Evolutionary conservation across 2,329 filamentous ascomycete species (phyloP), one percentile per base, ranked within the genome.

Genomic region (Penicillium sp.): DNA sequence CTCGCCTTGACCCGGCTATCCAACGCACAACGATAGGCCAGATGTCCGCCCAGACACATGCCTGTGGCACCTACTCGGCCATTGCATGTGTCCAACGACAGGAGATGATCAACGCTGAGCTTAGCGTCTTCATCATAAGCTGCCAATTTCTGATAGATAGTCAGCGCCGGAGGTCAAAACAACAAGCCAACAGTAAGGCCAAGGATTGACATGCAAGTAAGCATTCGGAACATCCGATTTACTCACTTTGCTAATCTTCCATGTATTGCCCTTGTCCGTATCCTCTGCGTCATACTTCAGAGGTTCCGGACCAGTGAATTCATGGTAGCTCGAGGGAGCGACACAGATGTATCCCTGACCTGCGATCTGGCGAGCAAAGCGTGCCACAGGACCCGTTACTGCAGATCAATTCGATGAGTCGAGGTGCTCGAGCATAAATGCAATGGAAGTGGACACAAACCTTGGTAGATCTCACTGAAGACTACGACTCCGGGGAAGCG

Each of bases 381-480:
- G 84, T 52, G 86, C 81, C 22, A 96, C 91, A 1, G 91, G 91
- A 1, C 91, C 91, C 50, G 91, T 95, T 14, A 96, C 91, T 91
- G 55, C 2, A 13, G 33, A 9, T 40, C 30, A 25, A 19, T 10
- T 10, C 19, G 4, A 19, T 50, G 39, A 38, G 36, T 35, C 29
- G 22, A 11, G 33, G 18, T 22, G n/a, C 19, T 35, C 8, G 18
- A 8, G 6, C 13, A 30, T 38, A 9, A 27, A 46, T 30, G 19
- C 13, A 30, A 18, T 30, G 4, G 38, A 22, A 19, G 22, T 11
- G 16, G 25, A 31, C 30, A 52, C 64, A 49, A 70, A 90, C 89
- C 90, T 83, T 96, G 91, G 66, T 96, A 96, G 63, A 96, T 96
- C 73, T 96, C 91, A 61, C 86, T 91, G 68, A 95, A 96, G 49